Conservation (phyloP, 805 yeast genomes). For the Zygoascus bituminiphila region DNA sequence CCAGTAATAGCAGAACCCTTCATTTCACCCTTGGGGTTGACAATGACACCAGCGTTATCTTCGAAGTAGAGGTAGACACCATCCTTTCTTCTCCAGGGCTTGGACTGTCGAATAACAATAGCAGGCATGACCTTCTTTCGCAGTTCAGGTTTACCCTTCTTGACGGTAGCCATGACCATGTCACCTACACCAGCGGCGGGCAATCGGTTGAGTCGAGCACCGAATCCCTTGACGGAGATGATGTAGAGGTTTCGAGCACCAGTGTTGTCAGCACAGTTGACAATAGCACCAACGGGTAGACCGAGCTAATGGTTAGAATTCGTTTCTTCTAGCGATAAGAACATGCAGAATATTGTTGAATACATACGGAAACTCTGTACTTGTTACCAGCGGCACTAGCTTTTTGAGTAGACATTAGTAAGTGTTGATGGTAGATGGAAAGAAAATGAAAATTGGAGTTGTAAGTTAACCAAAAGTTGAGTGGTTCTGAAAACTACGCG, state of each 20-base stretch:
- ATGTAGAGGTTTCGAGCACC: slow-evolving; percentile 99
- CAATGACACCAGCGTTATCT: slow-evolving; percentile 99
- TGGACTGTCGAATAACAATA: slow-evolving; percentile 97
- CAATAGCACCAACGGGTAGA: slow-evolving; percentile 99
- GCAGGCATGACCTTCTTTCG: slow-evolving; percentile 99
- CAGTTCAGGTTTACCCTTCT: slow-evolving; percentile 99
- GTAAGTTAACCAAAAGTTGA: slow-evolving; percentile 2
- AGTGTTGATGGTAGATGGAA: background rate
- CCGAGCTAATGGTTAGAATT: slow-evolving; percentile 56
- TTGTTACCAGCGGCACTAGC: slow-evolving; percentile 97
- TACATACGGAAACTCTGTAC: slow-evolving; percentile 97
- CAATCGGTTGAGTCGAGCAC: slow-evolving; percentile 99
- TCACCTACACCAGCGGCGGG: slow-evolving; percentile 99
- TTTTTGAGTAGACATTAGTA: slow-evolving; percentile 17
- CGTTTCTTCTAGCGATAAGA: too few relatives aligned
- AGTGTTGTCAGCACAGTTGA: slow-evolving; percentile 99
- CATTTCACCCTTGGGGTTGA: slow-evolving; percentile 99
- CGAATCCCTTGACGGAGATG: slow-evolving; percentile 97
- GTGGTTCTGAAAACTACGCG: slow-evolving; percentile 8
- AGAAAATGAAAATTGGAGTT: slow-evolving; percentile 3
- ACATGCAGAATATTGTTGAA: background rate
- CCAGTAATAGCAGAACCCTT: slow-evolving; percentile 99
- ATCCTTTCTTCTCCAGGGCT: slow-evolving; percentile 99
- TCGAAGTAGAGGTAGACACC: slow-evolving; percentile 99
- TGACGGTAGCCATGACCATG: slow-evolving; percentile 76